phyloP scores from a whole-genome alignment of 2,329 filamentous ascomycete genomes.

The Lasiodiplodia sp. region DNA sequence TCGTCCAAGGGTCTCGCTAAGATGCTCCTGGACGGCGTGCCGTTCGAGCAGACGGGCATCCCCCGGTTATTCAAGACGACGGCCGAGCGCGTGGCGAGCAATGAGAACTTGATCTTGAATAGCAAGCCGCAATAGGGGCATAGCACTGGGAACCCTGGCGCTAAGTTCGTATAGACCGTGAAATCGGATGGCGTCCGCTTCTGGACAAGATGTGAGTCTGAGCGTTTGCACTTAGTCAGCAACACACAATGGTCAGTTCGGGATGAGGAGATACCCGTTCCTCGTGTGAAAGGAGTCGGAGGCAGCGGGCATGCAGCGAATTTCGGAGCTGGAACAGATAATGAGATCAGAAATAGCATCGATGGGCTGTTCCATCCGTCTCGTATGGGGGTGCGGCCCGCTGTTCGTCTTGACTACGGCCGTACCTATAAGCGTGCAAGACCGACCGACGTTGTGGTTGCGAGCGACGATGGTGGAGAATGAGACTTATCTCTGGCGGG shows the following conservation, averaged over 20 bases:
- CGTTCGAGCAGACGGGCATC: constrained; percentile 48
- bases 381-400: neutral
- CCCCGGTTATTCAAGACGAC: constrained; percentile 48
- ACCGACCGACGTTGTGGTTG: neutral
- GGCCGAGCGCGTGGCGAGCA: constrained; percentile 36
- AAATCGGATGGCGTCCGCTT: too few species aligned
- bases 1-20: constrained; percentile 50
- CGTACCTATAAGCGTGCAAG: constrained; percentile 6
- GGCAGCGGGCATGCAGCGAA: too few species aligned
- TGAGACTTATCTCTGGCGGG: neutral
- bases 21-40: constrained; percentile 47
- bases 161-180: too few species aligned
- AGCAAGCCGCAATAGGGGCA: constrained; percentile 21
- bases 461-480: neutral
- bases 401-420: constrained; percentile 1
- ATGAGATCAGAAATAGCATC: too few species aligned
- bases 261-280: too few species aligned
- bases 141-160: neutral
- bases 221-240: neutral
- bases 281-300: too few species aligned
- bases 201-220: neutral
- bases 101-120: constrained; percentile 21
- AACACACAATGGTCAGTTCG: neutral
- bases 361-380: too few species aligned
- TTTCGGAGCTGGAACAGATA: neutral